These are phyloP conservation scores for Termitomyces sp. DNA, from an alignment of 768 basidiomycete genomes.

Conservation along the genomic window DNA sequence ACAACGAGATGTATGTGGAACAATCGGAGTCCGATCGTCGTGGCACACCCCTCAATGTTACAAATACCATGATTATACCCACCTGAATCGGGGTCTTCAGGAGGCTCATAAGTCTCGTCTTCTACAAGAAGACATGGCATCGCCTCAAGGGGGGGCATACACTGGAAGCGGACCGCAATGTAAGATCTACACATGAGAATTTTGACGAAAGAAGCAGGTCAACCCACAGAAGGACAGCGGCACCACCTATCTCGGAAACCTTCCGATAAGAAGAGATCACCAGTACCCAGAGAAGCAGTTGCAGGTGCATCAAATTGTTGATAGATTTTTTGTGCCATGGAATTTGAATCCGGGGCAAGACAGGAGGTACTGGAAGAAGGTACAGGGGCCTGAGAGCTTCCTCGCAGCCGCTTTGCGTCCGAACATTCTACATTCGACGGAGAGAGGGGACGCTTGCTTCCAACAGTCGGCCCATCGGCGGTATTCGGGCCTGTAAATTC, in stretches of 20 bases:
- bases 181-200: constrained; percentile 6
- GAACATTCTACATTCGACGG: constrained; percentile 31
- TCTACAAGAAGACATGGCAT: constrained; percentile 66
- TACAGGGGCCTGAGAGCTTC: constrained; percentile 15
- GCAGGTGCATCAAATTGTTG: constrained; percentile 19
- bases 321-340: constrained; percentile 43
- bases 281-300: constrained; percentile 42
- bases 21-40: constrained; percentile 10
- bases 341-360: constrained; percentile 51
- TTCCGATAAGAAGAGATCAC: constrained; percentile 74
- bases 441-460: constrained; percentile 51
- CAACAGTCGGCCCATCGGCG: constrained; percentile 19
- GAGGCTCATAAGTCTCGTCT: constrained; percentile 83
- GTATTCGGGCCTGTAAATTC: constrained; percentile 17
- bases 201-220: constrained; percentile 1
- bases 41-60: constrained; percentile 1
- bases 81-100: constrained; percentile 85
- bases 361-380: constrained; percentile 32
- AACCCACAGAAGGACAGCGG: constrained; percentile 55
- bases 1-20: constrained; percentile 6
- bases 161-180: constrained; percentile 39
- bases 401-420: constrained; percentile 35
- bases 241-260: constrained; percentile 82
- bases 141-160: constrained; percentile 49
- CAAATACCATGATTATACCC: constrained; percentile 9